These are phyloP conservation scores for Volvariella surrecta DNA, from an alignment of 1,284 basidiomycete genomes.

Conservation along the genomic window DNA sequence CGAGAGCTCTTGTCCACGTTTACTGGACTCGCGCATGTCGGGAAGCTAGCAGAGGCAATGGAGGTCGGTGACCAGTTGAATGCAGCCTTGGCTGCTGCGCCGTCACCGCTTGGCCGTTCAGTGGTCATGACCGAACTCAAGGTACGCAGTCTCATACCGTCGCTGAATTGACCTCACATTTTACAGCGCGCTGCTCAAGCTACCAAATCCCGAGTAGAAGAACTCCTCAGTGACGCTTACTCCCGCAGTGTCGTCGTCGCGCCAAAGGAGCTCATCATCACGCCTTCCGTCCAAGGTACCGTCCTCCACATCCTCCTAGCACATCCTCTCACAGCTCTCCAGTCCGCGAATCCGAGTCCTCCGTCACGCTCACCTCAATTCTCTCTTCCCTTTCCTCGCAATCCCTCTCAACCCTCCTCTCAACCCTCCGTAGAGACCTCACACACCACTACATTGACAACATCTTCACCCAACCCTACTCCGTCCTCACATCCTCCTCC, in stretches of 20 bases:
- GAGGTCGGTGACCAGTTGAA: constrained; percentile 32
- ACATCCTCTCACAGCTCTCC: constrained; percentile 7
- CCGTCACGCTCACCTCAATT: constrained; percentile 44
- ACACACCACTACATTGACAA: constrained; percentile 49
- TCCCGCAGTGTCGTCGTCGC: constrained; percentile 45
- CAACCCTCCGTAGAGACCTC: constrained; percentile 58
- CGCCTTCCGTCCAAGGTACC: constrained; percentile 49
- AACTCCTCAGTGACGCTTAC: constrained; percentile 65
- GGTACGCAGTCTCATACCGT: constrained; percentile 27
- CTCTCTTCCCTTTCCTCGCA: constrained; percentile 49
- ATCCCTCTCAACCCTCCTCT: constrained; percentile 46
- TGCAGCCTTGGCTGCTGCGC: constrained; percentile 35
- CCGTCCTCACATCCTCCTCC: constrained; percentile 18
- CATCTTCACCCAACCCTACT: constrained; percentile 43
- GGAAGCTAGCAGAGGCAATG: constrained; percentile 55
- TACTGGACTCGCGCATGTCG: constrained; percentile 37
- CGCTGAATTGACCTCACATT: not conserved
- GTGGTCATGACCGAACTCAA: constrained; percentile 45
- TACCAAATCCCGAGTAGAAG: constrained; percentile 51
- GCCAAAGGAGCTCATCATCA: constrained; percentile 38
- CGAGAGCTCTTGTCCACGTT: constrained; percentile 34
- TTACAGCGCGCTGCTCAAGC: constrained; percentile 45
- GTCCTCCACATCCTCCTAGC: constrained; percentile 3
- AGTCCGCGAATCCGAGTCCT: constrained; percentile 50
- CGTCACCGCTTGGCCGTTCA: constrained; percentile 43